Evolutionary conservation across 1,284 basidiomycete species (phyloP).

Genomic region (Boletus albobrunnescens): DNA sequence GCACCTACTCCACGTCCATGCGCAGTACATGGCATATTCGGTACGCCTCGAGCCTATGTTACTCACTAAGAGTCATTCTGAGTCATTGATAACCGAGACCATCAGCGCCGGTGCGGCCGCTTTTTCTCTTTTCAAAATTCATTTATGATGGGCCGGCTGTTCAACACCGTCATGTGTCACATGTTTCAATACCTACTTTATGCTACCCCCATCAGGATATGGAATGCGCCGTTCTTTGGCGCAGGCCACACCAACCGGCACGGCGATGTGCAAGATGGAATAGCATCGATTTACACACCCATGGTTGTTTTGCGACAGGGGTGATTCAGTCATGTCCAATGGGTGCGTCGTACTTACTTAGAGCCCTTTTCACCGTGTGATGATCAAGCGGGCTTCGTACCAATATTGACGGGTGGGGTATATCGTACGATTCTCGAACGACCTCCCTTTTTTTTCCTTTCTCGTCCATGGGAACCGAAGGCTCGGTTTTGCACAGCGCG

Average conservation of each 20-base stretch:
- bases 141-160: slow-evolving; percentile 4
- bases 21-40: background rate
- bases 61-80: background rate
- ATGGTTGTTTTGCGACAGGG: background rate
- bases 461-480: slow-evolving; percentile 1
- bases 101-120: background rate
- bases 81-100: background rate
- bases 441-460: background rate
- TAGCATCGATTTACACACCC: background rate
- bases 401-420: background rate
- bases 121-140: too few relatives aligned
- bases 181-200: background rate
- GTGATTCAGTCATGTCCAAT: background rate
- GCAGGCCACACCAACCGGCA: background rate
- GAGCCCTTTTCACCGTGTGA: too few relatives aligned
- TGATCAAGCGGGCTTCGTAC: background rate
- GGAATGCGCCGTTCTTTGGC: background rate
- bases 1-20: too few relatives aligned
- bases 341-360: too few relatives aligned
- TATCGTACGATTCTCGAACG: background rate
- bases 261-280: background rate
- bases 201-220: slow-evolving; percentile 8
- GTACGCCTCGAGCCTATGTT: background rate
- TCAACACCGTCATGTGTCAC: background rate
- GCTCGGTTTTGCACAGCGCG: background rate